A percentile compares a stretch with the other conserved stretches of the same genome.
phyloP scores from a whole-genome alignment of 257 asterid genomes.

The Jaltomata sinuosa region DNA sequence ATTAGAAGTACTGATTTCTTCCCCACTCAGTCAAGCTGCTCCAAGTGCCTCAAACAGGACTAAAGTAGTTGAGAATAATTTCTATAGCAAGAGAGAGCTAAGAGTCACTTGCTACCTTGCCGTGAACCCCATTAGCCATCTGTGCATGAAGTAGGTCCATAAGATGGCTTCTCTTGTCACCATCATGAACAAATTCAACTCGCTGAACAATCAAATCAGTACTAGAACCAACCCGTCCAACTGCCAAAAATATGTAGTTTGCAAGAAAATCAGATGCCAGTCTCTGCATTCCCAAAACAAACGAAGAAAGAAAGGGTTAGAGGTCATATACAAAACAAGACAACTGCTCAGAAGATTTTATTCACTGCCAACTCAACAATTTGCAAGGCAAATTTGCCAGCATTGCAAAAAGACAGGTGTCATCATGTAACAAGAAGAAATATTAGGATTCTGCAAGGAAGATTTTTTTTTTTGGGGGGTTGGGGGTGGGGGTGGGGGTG shows the following conservation, averaged over 20 bases:
- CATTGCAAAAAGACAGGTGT: neutral
- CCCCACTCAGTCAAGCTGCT: neutral
- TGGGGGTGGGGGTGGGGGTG: neutral
- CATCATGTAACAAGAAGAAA: neutral
- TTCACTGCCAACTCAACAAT: neutral
- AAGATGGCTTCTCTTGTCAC: conserved; percentile 77
- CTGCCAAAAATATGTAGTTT: conserved; percentile 74
- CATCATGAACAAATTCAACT: conserved; percentile 67
- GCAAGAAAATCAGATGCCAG: conserved; percentile 87
- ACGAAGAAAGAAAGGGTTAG: conserved; percentile 4
- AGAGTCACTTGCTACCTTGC: conserved; percentile 34
- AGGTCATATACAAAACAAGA: neutral
- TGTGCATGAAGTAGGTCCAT: conserved; percentile 89
- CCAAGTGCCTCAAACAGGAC: neutral
- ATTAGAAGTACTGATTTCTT: neutral
- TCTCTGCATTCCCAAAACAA: conserved; percentile 47
- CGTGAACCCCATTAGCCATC: conserved; percentile 44
- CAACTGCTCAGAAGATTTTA: neutral
- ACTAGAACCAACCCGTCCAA: conserved; percentile 91
- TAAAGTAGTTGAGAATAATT: neutral
- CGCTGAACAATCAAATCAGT: conserved; percentile 77
- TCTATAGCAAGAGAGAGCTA: neutral
- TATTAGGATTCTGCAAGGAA: neutral
- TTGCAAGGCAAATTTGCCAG: neutral
- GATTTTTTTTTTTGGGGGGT: neutral